These are phyloP conservation scores for Trametes meyenii DNA, from an alignment of 768 basidiomycete genomes.

Conservation along the genomic window DNA sequence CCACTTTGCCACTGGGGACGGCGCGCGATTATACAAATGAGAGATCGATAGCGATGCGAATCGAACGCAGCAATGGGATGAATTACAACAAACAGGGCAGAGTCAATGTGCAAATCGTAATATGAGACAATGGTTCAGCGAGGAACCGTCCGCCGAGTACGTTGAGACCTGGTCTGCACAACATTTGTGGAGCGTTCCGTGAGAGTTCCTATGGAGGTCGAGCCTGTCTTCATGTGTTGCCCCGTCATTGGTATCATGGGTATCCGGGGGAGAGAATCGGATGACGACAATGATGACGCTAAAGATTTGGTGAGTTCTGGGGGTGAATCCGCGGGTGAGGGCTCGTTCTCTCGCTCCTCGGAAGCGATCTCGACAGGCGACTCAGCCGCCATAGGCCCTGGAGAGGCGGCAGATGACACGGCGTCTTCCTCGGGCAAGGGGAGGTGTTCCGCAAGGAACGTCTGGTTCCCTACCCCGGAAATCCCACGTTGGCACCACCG, in stretches of 20 bases:
- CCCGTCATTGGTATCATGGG: conserved; percentile 24
- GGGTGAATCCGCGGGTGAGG: conserved; percentile 29
- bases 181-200: conserved; percentile 41
- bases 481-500: conserved; percentile 46
- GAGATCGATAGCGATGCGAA: conserved; percentile 2
- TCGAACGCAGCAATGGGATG: conserved; percentile 10
- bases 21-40: too few relatives aligned
- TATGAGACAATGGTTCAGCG: neutral
- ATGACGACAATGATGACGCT: conserved; percentile 44
- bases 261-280: conserved; percentile 5
- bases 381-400: conserved; percentile 20
- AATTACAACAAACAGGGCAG: conserved; percentile 4
- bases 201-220: conserved; percentile 34
- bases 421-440: conserved; percentile 37
- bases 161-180: conserved; percentile 19
- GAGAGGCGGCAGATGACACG: conserved; percentile 16
- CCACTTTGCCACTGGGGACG: too few relatives aligned
- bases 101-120: neutral
- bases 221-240: conserved; percentile 26
- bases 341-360: conserved; percentile 29
- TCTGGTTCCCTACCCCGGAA: conserved; percentile 37
- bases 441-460: conserved; percentile 43
- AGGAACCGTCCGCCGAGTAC: conserved; percentile 20
- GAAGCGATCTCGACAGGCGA: conserved; percentile 5
- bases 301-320: conserved; percentile 32